phyloP scores from a whole-genome alignment of 495 filamentous ascomycete species.

The Cenococcum geophilum region DNA sequence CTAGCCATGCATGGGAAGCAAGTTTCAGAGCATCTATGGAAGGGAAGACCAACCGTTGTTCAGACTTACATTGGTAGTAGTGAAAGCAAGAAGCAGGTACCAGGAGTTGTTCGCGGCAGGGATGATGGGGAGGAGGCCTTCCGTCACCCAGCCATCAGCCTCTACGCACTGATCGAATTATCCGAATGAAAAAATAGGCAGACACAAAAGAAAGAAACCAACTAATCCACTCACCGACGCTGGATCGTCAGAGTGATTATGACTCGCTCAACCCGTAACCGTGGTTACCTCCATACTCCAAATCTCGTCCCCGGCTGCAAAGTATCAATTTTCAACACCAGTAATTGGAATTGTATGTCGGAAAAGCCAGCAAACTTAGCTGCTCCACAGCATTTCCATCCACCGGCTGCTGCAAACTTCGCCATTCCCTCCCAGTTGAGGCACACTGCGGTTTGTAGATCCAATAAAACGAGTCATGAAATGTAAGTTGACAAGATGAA shows the following conservation, averaged over 20 bases:
- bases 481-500: too few relatives aligned
- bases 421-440: neutral
- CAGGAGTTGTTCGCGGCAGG: neutral
- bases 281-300: neutral
- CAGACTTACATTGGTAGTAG: constrained; percentile 2
- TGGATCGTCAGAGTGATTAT: neutral
- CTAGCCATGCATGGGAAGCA: neutral
- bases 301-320: neutral
- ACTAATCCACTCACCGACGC: neutral
- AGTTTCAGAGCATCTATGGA: constrained; percentile 1
- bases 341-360: neutral
- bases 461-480: too few relatives aligned
- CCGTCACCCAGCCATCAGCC: neutral
- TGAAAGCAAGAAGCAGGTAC: neutral
- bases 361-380: neutral
- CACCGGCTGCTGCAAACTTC: neutral
- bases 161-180: neutral
- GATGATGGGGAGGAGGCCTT: neutral
- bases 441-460: neutral
- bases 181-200: neutral
- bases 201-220: neutral
- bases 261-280: neutral
- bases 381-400: neutral
- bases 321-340: neutral
- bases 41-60: constrained; percentile 8